A percentile compares a stretch with the other conserved stretches of the same genome.
These are phyloP conservation scores for Erysimum cheiri DNA, from an alignment of 441 rosid species.

Conservation along the genomic window DNA sequence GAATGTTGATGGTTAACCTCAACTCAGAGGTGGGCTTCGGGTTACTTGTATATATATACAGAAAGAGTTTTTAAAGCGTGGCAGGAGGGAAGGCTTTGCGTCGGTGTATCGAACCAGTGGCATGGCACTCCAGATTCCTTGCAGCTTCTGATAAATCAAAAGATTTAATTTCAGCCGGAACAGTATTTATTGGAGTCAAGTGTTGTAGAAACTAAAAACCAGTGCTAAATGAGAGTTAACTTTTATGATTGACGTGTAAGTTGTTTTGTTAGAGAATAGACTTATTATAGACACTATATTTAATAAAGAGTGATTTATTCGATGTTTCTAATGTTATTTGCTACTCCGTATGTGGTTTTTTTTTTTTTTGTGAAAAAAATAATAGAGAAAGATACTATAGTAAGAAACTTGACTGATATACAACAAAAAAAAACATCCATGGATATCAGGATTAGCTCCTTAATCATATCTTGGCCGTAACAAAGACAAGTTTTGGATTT, in stretches of 20 bases:
- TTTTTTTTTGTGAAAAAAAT: too few species aligned
- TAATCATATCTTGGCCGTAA: neutral
- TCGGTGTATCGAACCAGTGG: conserved; percentile 26
- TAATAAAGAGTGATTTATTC: neutral
- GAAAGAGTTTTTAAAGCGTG: conserved; percentile 22
- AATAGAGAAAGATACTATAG: too few species aligned
- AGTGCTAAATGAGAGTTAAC: neutral
- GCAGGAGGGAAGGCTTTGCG: conserved; percentile 9
- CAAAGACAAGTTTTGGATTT: neutral
- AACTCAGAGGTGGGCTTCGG: conserved; percentile 36
- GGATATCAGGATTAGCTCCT: too few species aligned
- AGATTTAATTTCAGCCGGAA: conserved; percentile 17
- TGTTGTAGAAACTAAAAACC: conserved; percentile 1
- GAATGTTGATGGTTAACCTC: conserved; percentile 39
- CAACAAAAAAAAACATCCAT: too few species aligned
- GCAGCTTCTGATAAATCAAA: conserved; percentile 18
- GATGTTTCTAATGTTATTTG: neutral
- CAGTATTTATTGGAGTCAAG: neutral
- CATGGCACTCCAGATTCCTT: conserved; percentile 13
- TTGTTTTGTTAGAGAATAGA: conserved; percentile 3
- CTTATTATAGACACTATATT: conserved; percentile 4
- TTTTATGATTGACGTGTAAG: conserved; percentile 19
- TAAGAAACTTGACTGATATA: too few species aligned
- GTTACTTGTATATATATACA: conserved; percentile 37
- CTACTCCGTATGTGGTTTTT: neutral